Conservation (phyloP, 148 eudicot genomes). For the Rhododendron mucronatum region DNA sequence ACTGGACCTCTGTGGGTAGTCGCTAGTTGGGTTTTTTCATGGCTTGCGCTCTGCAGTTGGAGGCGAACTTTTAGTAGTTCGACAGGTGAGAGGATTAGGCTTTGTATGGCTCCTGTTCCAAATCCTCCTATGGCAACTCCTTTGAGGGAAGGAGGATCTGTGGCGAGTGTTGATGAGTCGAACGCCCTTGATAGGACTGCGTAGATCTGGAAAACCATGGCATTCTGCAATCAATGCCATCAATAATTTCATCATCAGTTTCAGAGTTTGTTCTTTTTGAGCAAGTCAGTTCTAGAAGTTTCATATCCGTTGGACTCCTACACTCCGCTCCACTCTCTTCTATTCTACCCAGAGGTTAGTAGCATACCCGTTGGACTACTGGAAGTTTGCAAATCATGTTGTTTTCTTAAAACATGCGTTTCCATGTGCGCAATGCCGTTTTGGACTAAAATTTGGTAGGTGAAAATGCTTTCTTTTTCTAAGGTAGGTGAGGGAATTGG, state of each 20-base stretch:
- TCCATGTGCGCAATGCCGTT: not conserved
- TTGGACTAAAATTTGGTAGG: not conserved
- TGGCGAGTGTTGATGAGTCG: conserved; percentile 34
- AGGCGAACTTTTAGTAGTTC: conserved; percentile 86
- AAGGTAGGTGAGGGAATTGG: not conserved
- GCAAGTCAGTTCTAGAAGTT: not conserved
- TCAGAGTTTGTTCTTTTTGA: not conserved
- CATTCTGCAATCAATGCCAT: conserved; percentile 66
- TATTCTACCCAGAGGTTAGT: not conserved
- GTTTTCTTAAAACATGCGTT: not conserved
- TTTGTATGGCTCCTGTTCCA: conserved; percentile 87
- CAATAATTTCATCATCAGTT: not conserved
- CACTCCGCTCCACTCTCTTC: too few species aligned
- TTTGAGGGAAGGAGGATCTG: conserved; percentile 77
- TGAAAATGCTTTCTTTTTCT: not conserved
- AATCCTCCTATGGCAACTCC: conserved; percentile 74
- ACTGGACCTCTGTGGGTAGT: conserved; percentile 37
- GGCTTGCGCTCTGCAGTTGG: conserved; percentile 42
- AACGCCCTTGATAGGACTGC: conserved; percentile 67
- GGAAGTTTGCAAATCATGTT: not conserved
- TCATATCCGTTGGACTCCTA: too few species aligned
- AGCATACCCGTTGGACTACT: not conserved
- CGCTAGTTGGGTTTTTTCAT: conserved; percentile 2
- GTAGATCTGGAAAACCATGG: conserved; percentile 82
- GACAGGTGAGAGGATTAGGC: conserved; percentile 65